Percentiles rank a stretch among this genome's conserved stretches.
phyloP scores from a whole-genome alignment of 1,284 basidiomycete genomes.

The Jaminaea rosea region DNA sequence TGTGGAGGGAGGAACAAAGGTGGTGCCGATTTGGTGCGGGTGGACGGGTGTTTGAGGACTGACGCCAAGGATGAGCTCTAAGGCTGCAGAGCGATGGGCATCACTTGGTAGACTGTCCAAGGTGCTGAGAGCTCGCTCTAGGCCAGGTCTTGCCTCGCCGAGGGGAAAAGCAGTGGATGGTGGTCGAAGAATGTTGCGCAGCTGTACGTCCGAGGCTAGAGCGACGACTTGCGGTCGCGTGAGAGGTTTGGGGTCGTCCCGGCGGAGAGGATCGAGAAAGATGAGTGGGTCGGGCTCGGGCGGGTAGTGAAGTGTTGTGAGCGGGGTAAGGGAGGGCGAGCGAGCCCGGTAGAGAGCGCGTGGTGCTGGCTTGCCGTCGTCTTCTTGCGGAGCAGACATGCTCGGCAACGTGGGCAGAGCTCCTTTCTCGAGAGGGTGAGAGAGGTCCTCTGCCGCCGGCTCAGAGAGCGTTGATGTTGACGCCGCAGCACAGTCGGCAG shows the following conservation, averaged over 20 bases:
- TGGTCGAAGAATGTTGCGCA: slow-evolving; percentile 29
- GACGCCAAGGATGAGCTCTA: slow-evolving; percentile 44
- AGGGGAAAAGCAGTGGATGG: slow-evolving; percentile 15
- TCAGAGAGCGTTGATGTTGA: background rate
- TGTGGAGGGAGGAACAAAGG: background rate
- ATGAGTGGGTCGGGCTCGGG: slow-evolving; percentile 43
- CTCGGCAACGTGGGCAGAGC: background rate
- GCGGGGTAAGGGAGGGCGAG: slow-evolving; percentile 26
- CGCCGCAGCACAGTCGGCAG: too few species aligned
- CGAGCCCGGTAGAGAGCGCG: slow-evolving; percentile 17
- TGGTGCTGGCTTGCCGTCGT: background rate
- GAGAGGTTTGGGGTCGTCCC: slow-evolving; percentile 40
- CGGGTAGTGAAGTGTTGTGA: slow-evolving; percentile 30
- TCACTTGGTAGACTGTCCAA: slow-evolving; percentile 36
- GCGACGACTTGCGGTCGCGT: slow-evolving; percentile 24
- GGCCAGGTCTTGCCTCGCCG: slow-evolving; percentile 15
- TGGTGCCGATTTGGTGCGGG: slow-evolving; percentile 12
- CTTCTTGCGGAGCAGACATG: background rate
- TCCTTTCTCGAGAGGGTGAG: background rate
- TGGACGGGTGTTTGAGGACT: slow-evolving; percentile 13
- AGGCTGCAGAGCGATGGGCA: slow-evolving; percentile 33
- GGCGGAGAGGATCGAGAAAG: slow-evolving; percentile 41
- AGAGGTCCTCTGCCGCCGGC: background rate
- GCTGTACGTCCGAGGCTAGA: slow-evolving; percentile 28
- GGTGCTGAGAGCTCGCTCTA: slow-evolving; percentile 33